A percentile compares a stretch with the other conserved stretches of the same genome.
Conservation (phyloP, 1,284 basidiomycete genomes). For the Sparassis latifolia region DNA sequence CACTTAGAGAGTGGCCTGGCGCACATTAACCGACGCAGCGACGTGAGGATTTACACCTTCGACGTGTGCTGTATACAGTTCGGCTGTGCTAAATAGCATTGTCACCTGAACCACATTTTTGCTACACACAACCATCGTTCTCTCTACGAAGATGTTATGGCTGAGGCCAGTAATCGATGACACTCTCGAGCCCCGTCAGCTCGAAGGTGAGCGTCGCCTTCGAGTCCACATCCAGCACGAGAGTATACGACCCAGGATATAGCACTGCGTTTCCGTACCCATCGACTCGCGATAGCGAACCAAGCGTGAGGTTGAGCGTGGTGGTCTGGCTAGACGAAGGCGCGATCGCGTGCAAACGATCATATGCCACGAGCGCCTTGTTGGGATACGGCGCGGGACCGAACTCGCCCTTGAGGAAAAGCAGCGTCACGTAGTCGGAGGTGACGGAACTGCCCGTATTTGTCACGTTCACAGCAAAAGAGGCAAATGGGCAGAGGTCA, state of each 20-base stretch:
- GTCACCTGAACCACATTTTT: no score
- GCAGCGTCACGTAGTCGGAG: slow-evolving; percentile 51
- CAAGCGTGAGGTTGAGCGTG: slow-evolving; percentile 39
- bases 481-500: slow-evolving; percentile 42
- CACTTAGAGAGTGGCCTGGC: no score
- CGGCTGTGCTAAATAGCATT: no score
- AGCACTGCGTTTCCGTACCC: slow-evolving; percentile 39
- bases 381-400: slow-evolving; percentile 46
- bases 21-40: no score
- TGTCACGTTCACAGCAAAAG: slow-evolving; percentile 38
- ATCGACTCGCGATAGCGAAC: slow-evolving; percentile 44
- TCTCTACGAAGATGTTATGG: background rate
- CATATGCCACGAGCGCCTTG: slow-evolving; percentile 45
- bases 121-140: no score
- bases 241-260: slow-evolving; percentile 39
- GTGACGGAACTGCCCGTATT: slow-evolving; percentile 40
- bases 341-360: slow-evolving; percentile 36
- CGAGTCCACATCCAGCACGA: slow-evolving; percentile 35
- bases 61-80: no score
- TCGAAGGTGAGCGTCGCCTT: slow-evolving; percentile 28
- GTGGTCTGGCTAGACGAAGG: slow-evolving; percentile 31
- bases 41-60: no score
- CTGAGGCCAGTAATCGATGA: slow-evolving; percentile 8
- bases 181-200: slow-evolving; percentile 32
- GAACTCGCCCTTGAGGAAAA: slow-evolving; percentile 41